Percentiles rank a stretch among this genome's conserved stretches.
These are phyloP conservation scores for Colletotrichum neosansevieriae DNA, from an alignment of 2,329 filamentous ascomycete genomes.

Conservation along the genomic window DNA sequence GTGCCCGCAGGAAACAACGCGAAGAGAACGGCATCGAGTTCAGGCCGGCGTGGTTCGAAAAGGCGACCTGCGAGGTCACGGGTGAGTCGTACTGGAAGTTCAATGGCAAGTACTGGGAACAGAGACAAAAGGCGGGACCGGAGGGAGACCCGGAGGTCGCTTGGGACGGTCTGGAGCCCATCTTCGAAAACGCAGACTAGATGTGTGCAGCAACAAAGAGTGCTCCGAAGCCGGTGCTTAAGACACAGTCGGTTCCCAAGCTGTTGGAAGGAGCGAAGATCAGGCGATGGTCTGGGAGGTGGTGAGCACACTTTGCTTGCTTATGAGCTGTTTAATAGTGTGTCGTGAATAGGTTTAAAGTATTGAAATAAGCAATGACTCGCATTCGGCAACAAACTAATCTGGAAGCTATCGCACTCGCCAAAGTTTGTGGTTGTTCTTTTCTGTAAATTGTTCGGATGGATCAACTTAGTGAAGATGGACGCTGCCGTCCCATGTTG, in stretches of 20 bases:
- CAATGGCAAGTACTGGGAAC: slow-evolving; percentile 88
- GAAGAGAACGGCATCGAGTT: slow-evolving; percentile 87
- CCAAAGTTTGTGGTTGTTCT: not conserved
- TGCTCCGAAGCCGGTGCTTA: not conserved
- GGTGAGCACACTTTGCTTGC: not conserved
- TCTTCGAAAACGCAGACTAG: slow-evolving; percentile 64
- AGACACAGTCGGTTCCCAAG: not conserved
- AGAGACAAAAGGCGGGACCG: slow-evolving; percentile 73
- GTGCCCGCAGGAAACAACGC: slow-evolving; percentile 77
- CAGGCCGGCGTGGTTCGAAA: slow-evolving; percentile 85
- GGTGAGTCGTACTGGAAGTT: slow-evolving; percentile 93
- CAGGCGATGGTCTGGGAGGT: slow-evolving; percentile 14
- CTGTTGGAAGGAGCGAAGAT: slow-evolving; percentile 6
- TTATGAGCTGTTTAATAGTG: slow-evolving; percentile 3
- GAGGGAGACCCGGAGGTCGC: slow-evolving; percentile 61
- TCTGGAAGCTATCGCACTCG: not conserved
- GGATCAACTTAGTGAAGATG: not conserved
- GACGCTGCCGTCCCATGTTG: not conserved
- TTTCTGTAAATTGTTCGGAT: not conserved
- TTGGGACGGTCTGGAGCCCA: slow-evolving; percentile 82
- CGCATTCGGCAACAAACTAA: slow-evolving; percentile 11
- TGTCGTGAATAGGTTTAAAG: slow-evolving; percentile 13
- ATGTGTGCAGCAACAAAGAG: not conserved
- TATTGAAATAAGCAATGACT: slow-evolving; percentile 33
- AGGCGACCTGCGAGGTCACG: slow-evolving; percentile 79